Evolutionary conservation across 2,329 filamentous ascomycete genomes (phyloP).

Genomic region (Sordariomycetes sp.): DNA sequence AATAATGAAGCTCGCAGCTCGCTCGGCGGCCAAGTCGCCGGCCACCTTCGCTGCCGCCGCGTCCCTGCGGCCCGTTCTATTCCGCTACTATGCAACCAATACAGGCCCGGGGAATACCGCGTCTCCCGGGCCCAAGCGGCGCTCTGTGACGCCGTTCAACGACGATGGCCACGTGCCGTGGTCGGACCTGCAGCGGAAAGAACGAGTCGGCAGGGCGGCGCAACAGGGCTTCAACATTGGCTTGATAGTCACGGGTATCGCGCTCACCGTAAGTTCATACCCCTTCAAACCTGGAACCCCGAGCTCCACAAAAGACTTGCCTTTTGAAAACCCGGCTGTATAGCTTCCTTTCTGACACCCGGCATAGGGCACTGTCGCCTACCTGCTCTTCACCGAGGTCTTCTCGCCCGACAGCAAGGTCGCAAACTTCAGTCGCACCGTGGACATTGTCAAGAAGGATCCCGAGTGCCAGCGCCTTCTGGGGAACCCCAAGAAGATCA

Average conservation of each 20-base stretch:
- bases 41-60: constrained; percentile 15
- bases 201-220: constrained; percentile 76
- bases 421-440: constrained; percentile 77
- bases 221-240: constrained; percentile 87
- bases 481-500: constrained; percentile 64
- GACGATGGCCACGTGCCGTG: constrained; percentile 78
- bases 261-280: constrained; percentile 53
- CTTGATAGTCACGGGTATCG: constrained; percentile 62
- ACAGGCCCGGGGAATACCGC: constrained; percentile 27
- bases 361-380: constrained; percentile 60
- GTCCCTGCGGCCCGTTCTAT: constrained; percentile 19
- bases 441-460: constrained; percentile 67
- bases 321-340: neutral
- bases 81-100: constrained; percentile 50
- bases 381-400: constrained; percentile 71
- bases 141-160: constrained; percentile 70
- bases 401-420: constrained; percentile 80
- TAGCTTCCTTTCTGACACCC: neutral
- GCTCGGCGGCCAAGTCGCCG: constrained; percentile 23
- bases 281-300: neutral
- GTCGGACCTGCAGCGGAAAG: constrained; percentile 60
- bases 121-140: constrained; percentile 40
- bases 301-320: neutral
- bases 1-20: constrained; percentile 34
- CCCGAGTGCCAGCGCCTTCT: constrained; percentile 61